A percentile compares a stretch with the other conserved stretches of the same genome.
phyloP scores from a whole-genome alignment of 2,329 filamentous ascomycete species.

The Penicillium sp. region DNA sequence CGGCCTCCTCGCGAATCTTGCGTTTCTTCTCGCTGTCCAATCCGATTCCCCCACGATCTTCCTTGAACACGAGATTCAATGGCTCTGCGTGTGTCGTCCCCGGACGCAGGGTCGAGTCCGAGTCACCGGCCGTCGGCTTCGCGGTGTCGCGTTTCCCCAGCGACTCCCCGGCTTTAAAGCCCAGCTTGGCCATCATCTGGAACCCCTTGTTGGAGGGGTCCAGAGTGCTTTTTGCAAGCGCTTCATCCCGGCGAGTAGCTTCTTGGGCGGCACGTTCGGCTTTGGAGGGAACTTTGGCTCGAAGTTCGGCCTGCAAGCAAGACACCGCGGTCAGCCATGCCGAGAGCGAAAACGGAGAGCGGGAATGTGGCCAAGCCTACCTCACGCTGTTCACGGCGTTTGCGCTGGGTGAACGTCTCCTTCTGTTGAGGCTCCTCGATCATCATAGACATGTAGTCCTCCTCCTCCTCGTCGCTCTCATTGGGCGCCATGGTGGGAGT shows the following conservation, averaged over 20 bases:
- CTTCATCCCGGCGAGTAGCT: constrained; percentile 67
- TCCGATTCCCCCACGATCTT: constrained; percentile 78
- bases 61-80: constrained; percentile 71
- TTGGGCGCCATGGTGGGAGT: constrained; percentile 13
- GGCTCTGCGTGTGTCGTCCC: constrained; percentile 62
- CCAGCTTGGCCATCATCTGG: constrained; percentile 96
- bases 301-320: constrained; percentile 59
- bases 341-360: constrained; percentile 46
- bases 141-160: constrained; percentile 62
- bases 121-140: constrained; percentile 8
- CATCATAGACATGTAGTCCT: constrained; percentile 97
- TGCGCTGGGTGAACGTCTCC: constrained; percentile 63
- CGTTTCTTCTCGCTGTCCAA: constrained; percentile 79
- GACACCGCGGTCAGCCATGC: constrained; percentile 41
- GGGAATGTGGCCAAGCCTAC: constrained; percentile 27
- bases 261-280: constrained; percentile 75
- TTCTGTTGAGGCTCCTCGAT: constrained; percentile 65
- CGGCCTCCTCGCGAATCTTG: constrained; percentile 63
- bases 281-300: constrained; percentile 69
- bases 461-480: constrained; percentile 77
- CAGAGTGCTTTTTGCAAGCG: constrained; percentile 71
- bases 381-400: constrained; percentile 53
- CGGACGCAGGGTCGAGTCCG: constrained; percentile 1
- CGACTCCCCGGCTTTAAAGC: constrained; percentile 72
- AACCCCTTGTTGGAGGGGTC: constrained; percentile 77